A percentile compares a stretch with the other conserved stretches of the same genome.
These are phyloP conservation scores for Pisolithus thermaeus DNA, from an alignment of 1,284 basidiomycete genomes.

Conservation along the genomic window DNA sequence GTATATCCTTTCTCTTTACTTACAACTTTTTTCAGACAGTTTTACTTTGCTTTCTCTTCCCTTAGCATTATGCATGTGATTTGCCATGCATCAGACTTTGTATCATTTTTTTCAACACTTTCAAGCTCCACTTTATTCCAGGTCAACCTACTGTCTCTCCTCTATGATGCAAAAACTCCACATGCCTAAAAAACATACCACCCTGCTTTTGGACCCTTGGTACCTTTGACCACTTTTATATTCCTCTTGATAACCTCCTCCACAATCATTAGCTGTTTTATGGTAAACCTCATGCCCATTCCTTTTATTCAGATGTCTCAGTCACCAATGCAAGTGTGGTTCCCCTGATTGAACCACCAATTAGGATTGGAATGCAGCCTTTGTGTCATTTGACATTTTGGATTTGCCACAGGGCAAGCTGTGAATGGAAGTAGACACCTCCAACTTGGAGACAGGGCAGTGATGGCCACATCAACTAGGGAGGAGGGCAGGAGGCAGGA, in stretches of 20 bases:
- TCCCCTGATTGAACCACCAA: constrained; percentile 89
- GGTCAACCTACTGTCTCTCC: too few species aligned
- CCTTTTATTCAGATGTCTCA: constrained; percentile 90
- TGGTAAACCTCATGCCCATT: constrained; percentile 78
- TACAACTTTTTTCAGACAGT: too few species aligned
- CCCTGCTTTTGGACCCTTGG: constrained; percentile 41
- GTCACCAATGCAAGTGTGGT: constrained; percentile 90
- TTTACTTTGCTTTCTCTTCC: too few species aligned
- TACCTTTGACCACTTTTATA: constrained; percentile 87
- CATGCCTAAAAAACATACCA: too few species aligned
- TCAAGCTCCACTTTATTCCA: too few species aligned
- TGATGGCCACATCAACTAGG: too few species aligned
- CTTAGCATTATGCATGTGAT: too few species aligned
- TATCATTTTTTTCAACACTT: too few species aligned
- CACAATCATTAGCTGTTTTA: constrained; percentile 85
- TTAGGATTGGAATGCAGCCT: constrained; percentile 76
- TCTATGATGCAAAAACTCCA: too few species aligned
- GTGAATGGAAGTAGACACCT: constrained; percentile 31
- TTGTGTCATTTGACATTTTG: constrained; percentile 87
- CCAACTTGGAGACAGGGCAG: not conserved
- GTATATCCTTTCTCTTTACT: too few species aligned
- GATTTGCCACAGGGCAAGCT: constrained; percentile 78
- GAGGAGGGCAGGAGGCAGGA: too few species aligned
- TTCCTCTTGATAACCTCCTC: constrained; percentile 90
- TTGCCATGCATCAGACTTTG: too few species aligned